Evolutionary conservation across 1,139 yeast genomes (phyloP).

Genomic region (Scheffersomyces quercinus): DNA sequence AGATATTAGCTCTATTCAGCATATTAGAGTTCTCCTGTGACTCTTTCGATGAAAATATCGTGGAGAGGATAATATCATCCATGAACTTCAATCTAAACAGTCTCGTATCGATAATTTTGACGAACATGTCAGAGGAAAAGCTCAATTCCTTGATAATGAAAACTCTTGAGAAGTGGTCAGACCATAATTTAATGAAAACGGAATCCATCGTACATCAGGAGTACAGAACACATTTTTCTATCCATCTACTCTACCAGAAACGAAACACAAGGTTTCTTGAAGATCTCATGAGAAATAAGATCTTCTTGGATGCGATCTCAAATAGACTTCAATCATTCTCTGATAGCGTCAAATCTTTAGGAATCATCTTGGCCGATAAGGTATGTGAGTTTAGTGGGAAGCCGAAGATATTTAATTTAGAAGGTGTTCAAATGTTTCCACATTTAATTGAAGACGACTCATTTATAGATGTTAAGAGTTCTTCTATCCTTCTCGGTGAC

Average conservation of each 20-base stretch:
- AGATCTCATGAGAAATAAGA: constrained; percentile 23
- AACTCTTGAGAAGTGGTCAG: constrained; percentile 33
- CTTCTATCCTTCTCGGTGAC: constrained; percentile 1
- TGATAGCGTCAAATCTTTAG: constrained; percentile 41
- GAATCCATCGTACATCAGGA: constrained; percentile 40
- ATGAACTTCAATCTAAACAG: constrained; percentile 14
- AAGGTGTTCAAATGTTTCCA: constrained; percentile 6
- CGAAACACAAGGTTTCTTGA: constrained; percentile 14
- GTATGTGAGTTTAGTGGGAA: constrained; percentile 36
- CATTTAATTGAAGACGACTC: background rate
- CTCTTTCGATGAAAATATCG: constrained; percentile 14
- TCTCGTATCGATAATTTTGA: constrained; percentile 15
- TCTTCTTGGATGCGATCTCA: constrained; percentile 44
- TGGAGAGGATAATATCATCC: constrained; percentile 18
- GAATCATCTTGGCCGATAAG: constrained; percentile 48
- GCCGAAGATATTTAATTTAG: constrained; percentile 40
- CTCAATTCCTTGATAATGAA: constrained; percentile 9
- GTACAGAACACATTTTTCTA: constrained; percentile 33
- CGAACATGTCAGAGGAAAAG: constrained; percentile 4
- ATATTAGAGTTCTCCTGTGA: constrained; percentile 6
- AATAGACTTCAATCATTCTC: constrained; percentile 47
- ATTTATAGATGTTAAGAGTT: background rate
- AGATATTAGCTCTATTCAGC: constrained; percentile 3
- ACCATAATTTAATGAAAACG: constrained; percentile 22
- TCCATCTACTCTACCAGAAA: constrained; percentile 26